These are phyloP conservation scores for Yarrowia deformans DNA, from an alignment of 805 yeast species.

Conservation along the genomic window DNA sequence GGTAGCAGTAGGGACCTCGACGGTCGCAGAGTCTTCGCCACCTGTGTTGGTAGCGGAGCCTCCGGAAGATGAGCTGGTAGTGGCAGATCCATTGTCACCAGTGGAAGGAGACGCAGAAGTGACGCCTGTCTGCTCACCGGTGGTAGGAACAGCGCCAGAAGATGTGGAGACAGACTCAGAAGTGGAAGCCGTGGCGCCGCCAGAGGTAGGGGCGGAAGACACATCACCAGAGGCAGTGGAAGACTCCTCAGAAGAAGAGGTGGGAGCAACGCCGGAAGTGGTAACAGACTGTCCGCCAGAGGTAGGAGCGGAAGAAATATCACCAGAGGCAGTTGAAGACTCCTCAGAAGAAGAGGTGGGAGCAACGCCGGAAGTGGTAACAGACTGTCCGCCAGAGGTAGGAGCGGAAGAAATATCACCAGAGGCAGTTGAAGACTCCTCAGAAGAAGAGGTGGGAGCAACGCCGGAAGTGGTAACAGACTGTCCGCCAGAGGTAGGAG, in stretches of 20 bases:
- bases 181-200: too few relatives aligned
- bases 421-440: neutral
- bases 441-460: neutral
- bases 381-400: neutral
- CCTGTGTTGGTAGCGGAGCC: neutral
- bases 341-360: too few relatives aligned
- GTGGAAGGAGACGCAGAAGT: slow-evolving; percentile 13
- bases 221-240: too few relatives aligned
- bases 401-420: neutral
- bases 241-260: too few relatives aligned
- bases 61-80: neutral
- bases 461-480: neutral
- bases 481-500: neutral
- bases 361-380: too few relatives aligned
- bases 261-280: too few relatives aligned
- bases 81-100: slow-evolving; percentile 13
- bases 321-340: too few relatives aligned
- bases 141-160: neutral
- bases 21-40: neutral
- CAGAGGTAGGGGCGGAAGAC: too few relatives aligned
- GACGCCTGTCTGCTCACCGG: neutral
- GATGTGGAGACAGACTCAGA: neutral
- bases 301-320: too few relatives aligned
- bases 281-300: too few relatives aligned
- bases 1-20: neutral